Evolutionary conservation across 305 asterid species (phyloP).

Genomic region (Fraxinus baroniana): DNA sequence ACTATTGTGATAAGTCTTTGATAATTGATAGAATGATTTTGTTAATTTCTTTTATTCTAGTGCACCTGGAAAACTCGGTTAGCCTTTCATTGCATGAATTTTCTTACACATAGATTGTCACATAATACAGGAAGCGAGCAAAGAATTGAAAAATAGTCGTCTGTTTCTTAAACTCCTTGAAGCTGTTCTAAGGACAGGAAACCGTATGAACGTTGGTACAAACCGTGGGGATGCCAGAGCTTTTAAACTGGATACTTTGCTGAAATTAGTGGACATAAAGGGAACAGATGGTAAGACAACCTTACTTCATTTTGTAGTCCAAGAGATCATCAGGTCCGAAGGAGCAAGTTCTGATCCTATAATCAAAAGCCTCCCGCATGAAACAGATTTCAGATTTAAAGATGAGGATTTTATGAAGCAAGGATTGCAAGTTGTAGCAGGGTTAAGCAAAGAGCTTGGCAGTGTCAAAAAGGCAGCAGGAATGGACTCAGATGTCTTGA

Average conservation of each 20-base stretch:
- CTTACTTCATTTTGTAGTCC: conserved; percentile 65
- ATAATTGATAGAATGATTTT: neutral
- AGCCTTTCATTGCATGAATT: neutral
- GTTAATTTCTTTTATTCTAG: neutral
- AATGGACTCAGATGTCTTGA: conserved; percentile 63
- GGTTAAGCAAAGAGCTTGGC: conserved; percentile 56
- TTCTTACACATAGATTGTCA: conserved; percentile 17
- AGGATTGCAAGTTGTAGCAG: conserved; percentile 51
- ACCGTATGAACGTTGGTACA: conserved; percentile 63
- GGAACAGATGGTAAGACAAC: neutral
- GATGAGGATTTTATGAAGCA: conserved; percentile 56
- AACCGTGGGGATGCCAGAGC: conserved; percentile 23
- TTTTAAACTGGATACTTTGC: neutral
- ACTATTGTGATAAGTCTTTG: conserved; percentile 6
- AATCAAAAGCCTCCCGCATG: conserved; percentile 23
- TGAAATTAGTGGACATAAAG: neutral
- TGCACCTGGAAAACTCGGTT: conserved; percentile 12
- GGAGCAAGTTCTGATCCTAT: conserved; percentile 27
- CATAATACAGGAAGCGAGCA: conserved; percentile 57
- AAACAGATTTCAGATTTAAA: conserved; percentile 29
- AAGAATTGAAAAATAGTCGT: conserved; percentile 60
- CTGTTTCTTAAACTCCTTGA: conserved; percentile 64
- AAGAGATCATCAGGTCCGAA: conserved; percentile 62
- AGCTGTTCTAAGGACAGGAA: conserved; percentile 67
- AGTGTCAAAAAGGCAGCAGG: conserved; percentile 63